A percentile compares a stretch with the other conserved stretches of the same genome.
Evolutionary conservation across 495 filamentous ascomycete genomes (phyloP).

Genomic region (Ramalina intermedia): DNA sequence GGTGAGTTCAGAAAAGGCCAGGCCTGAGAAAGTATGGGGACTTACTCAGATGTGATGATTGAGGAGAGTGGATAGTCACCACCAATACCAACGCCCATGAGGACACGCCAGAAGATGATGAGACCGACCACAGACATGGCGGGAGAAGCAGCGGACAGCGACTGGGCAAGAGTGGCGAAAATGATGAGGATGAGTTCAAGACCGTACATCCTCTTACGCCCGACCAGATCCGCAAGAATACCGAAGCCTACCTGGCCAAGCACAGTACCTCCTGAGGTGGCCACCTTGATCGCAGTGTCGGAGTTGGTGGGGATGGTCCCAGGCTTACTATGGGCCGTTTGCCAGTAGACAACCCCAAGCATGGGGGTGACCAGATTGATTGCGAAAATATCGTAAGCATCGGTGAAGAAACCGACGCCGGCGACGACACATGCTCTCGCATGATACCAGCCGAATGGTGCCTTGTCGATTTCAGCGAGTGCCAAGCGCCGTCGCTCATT

Average conservation of each 20-base stretch:
- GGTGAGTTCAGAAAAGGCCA: background rate
- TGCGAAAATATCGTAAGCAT: conserved; percentile 59
- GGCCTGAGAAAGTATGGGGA: background rate
- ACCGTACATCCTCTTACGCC: conserved; percentile 77
- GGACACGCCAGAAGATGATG: conserved; percentile 77
- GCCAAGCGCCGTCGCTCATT: conserved; percentile 62
- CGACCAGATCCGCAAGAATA: conserved; percentile 62
- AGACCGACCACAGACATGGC: conserved; percentile 59
- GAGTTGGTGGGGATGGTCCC: conserved; percentile 45
- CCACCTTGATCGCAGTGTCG: conserved; percentile 77
- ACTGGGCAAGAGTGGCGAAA: conserved; percentile 64
- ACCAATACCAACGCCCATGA: conserved; percentile 75
- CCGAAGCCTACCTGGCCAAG: conserved; percentile 76
- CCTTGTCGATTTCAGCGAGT: conserved; percentile 66
- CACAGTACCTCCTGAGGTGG: conserved; percentile 77
- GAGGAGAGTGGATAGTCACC: conserved; percentile 77
- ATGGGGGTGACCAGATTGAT: conserved; percentile 57
- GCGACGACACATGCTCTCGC: conserved; percentile 61
- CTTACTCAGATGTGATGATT: conserved; percentile 62
- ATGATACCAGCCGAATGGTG: conserved; percentile 69
- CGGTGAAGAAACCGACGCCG: conserved; percentile 22
- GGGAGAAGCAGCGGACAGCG: conserved; percentile 51
- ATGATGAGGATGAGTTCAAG: conserved; percentile 82
- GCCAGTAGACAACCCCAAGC: conserved; percentile 62
- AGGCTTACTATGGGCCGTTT: conserved; percentile 28